Evolutionary conservation across 176 grass and related monocot species (phyloP), one percentile per base, ranked within the genome.

Genomic region (Oryza punctata): DNA sequence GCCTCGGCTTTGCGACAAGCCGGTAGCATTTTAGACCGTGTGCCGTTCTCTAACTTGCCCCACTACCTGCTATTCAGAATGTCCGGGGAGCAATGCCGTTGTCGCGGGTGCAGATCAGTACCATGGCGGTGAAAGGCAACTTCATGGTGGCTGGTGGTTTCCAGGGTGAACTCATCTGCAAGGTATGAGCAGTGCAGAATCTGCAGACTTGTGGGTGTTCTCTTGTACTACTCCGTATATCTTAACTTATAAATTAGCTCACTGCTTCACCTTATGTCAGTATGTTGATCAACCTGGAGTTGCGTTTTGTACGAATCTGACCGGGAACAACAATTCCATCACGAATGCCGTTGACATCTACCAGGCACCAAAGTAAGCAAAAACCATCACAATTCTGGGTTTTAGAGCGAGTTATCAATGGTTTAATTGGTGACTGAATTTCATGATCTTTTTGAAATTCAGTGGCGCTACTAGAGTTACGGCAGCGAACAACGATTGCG

Each of bases 91-190:
- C 89, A 27, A 69, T 35, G 78, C 61, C 73, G 0, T 32, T 98
- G 73, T 95, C 85, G 13, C 88, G 91, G 80, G 96, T 98, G 59
- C 96, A 95, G 63, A 75, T 98, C 69, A 95, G 91, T 85, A 73
- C 91, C 50, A 92, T 95, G 93, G 68, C 82, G 15, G 19, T 93
- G 1, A 91, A 95, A 46, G 91, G 84, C 50, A 91, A 98, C 67
- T 77, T 98, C 59, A 16, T 98, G 77, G 96, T 76, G 7, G 89
- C 87, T 50, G 96, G 96, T 82, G 96, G 96, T 28, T 95, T 98
- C 80, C 91, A 82, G 33, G 96, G 96, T 63, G 96, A 98, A 41
- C 78, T 98, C 67, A 85, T 94, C 59, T 95, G 92, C 82, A 95
- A 95, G 93, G 93, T 98, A 85, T 26, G 15, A 35, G 3, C 12